Evolutionary conservation across 129 eudicot species (phyloP).

Genomic region (Oenanthe sinensis): DNA sequence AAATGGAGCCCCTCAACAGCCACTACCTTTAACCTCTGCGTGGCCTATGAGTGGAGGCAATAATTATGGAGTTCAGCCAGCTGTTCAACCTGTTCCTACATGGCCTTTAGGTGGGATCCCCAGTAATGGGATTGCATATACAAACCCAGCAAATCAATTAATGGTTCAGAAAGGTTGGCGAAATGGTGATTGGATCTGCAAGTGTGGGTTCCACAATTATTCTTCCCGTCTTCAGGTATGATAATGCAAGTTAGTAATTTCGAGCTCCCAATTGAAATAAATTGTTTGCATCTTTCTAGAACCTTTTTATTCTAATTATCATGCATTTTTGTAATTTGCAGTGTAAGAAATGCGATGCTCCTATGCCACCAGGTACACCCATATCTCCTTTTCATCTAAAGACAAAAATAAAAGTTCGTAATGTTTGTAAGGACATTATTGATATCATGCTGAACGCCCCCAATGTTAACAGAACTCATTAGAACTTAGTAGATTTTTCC

Average conservation of each 20-base stretch:
- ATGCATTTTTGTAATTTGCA: slow-evolving; percentile 21
- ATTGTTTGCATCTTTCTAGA: not conserved
- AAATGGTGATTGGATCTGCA: slow-evolving; percentile 85
- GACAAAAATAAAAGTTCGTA: not conserved
- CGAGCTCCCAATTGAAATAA: slow-evolving; percentile 7
- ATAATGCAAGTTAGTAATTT: not conserved
- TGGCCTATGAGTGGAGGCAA: slow-evolving; percentile 52
- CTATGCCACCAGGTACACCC: slow-evolving; percentile 52
- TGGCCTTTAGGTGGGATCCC: slow-evolving; percentile 50
- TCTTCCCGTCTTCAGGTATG: slow-evolving; percentile 78
- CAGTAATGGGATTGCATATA: slow-evolving; percentile 32
- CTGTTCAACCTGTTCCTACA: slow-evolving; percentile 35
- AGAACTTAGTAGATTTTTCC: not conserved
- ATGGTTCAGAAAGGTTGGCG: slow-evolving; percentile 76
- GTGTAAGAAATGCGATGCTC: slow-evolving; percentile 89
- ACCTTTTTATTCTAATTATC: slow-evolving; percentile 13
- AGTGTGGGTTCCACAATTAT: slow-evolving; percentile 96
- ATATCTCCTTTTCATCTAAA: slow-evolving; percentile 8
- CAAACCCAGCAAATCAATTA: slow-evolving; percentile 38
- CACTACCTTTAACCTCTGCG: slow-evolving; percentile 49
- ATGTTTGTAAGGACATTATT: not conserved
- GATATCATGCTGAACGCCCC: not conserved
- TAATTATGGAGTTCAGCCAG: slow-evolving; percentile 22
- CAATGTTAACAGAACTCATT: not conserved
- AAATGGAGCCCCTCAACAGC: slow-evolving; percentile 38